Evolutionary conservation across 164 flowering plant genomes (phyloP), one percentile per base, ranked within the genome.

Genomic region (Aristolochia fimbriata): DNA sequence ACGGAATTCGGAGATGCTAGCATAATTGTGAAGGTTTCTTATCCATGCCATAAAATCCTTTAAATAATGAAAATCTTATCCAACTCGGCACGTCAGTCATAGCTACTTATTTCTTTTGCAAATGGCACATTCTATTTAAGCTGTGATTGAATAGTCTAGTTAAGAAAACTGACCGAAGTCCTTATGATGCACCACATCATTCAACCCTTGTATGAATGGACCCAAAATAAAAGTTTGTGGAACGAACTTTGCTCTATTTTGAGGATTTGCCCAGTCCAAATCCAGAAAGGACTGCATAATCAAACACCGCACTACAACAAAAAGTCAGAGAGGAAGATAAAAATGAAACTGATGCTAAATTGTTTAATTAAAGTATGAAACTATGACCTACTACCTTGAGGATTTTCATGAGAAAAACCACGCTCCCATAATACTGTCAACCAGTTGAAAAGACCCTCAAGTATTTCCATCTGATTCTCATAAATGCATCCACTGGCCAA

Each of bases 251-350:
- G 68, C 73, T 70, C 61, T 73, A 49, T 67, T 64, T 61, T 76
- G 83, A 66, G 69, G 75, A 49, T 64, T 73, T 67, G 60, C 66
- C 97, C 95, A 94, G 48, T 86, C 77, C 51, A 85, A 73, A 57
- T 72, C 78, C 76, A 88, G 69, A 84, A 94, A 83, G 37, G 96
- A 94, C 70, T 84, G 84, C 96, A 94, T 83, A 66, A 94, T 82
- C 76, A 85, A 73, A 80, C 91, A 81, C 68, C 99, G 74, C 61
- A 94, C 99, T 94, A 89, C 78, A 81, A 14, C 37, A 52, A 9
- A 61, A 52, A 49, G 21, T 22, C 10, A 52, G 8, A 6, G 11
- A 37, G 8, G 43, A 37, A 3, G 43, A 37, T 10, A 3, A 3
- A 3, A 6, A 37, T 37, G 10, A 6, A 37, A 37, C 4, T 37